Conservation (phyloP, 2,329 filamentous ascomycete species). For the Aureobasidium lini region DNA sequence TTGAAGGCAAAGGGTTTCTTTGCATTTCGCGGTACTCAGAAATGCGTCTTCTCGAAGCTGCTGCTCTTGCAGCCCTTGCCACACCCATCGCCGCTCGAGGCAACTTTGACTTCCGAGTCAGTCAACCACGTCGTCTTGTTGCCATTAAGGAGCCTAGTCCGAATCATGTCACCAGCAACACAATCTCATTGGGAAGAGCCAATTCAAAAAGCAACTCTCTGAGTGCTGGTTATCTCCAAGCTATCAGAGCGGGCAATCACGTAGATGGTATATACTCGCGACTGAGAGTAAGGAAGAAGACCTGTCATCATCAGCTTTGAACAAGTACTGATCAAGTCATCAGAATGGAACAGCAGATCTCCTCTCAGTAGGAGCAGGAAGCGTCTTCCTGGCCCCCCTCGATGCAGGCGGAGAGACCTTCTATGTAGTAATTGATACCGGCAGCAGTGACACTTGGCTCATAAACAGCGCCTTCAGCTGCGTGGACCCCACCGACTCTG, state of each 20-base stretch:
- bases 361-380: slow-evolving; percentile 20
- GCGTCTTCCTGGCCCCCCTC: slow-evolving; percentile 25
- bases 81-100: neutral
- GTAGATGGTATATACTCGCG: slow-evolving; percentile 9
- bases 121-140: neutral
- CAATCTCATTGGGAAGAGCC: neutral
- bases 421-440: slow-evolving; percentile 39
- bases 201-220: neutral
- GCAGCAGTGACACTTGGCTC: slow-evolving; percentile 43
- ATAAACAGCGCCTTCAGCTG: slow-evolving; percentile 29
- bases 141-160: neutral
- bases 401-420: slow-evolving; percentile 26
- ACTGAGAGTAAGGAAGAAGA: neutral
- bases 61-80: neutral
- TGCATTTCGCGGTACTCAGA: neutral
- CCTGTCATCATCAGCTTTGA: fast-evolving
- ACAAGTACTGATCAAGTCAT: neutral
- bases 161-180: neutral
- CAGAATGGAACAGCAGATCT: slow-evolving; percentile 6
- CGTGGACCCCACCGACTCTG: slow-evolving; percentile 19
- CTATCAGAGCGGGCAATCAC: neutral
- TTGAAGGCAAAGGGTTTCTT: neutral
- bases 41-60: neutral
- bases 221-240: slow-evolving; percentile 2
- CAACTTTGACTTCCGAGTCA: neutral